Evolutionary conservation across 2,329 filamentous ascomycete genomes (phyloP).

Genomic region (Pestalotiopsis sp.): DNA sequence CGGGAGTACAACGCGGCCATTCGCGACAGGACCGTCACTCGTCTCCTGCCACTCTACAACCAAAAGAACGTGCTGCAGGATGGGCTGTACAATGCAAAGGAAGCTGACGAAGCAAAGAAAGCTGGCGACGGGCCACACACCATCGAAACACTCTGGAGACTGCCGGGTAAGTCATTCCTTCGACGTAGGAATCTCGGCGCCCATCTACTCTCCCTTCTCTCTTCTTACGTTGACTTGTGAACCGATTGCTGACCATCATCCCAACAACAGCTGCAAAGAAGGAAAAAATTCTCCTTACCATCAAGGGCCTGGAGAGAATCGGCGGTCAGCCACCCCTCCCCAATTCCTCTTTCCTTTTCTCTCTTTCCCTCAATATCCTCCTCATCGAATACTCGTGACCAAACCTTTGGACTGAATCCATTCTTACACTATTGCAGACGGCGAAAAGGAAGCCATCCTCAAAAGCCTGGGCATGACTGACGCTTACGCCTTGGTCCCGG

Average conservation of each 20-base stretch:
- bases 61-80: not conserved
- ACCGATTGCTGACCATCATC: not conserved
- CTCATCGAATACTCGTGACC: not conserved
- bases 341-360: no score
- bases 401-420: not conserved
- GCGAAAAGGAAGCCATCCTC: not conserved
- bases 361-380: no score
- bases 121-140: not conserved
- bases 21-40: not conserved
- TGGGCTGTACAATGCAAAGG: not conserved
- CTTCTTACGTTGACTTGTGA: no score
- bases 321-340: not conserved
- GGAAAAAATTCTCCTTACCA: not conserved
- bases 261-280: not conserved
- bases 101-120: not conserved
- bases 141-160: not conserved
- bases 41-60: not conserved
- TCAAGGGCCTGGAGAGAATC: not conserved
- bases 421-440: not conserved
- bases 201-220: not conserved
- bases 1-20: not conserved
- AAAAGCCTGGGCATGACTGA: not conserved
- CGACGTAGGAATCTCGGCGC: no score
- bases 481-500: not conserved
- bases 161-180: not conserved